These are phyloP conservation scores for Rhynchospora pubera DNA, from an alignment of 176 grass and related monocot species.

Conservation along the genomic window DNA sequence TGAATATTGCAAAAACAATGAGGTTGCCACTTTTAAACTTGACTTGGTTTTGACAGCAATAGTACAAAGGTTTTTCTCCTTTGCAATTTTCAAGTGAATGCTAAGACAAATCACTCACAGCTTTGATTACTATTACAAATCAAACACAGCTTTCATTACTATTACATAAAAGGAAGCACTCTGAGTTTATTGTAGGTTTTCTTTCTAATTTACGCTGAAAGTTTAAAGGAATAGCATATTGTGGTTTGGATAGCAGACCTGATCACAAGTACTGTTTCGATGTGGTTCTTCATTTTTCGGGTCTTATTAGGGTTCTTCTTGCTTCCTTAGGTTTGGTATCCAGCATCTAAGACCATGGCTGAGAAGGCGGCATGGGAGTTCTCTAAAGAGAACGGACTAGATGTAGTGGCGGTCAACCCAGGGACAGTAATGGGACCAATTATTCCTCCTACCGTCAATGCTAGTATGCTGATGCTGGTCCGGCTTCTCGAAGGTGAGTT, in stretches of 20 bases:
- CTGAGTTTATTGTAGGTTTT: neutral
- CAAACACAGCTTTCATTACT: neutral
- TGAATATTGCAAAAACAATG: constrained; percentile 69
- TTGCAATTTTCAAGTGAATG: neutral
- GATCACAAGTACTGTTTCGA: neutral
- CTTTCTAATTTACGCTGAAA: neutral
- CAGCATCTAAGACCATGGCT: constrained; percentile 69
- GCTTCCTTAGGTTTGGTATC: constrained; percentile 71
- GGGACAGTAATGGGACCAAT: constrained; percentile 66
- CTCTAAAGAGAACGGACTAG: constrained; percentile 65
- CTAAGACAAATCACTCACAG: neutral
- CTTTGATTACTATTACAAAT: neutral
- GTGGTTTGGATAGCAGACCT: neutral
- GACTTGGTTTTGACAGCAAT: neutral
- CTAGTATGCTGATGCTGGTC: constrained; percentile 65
- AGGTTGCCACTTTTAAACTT: constrained; percentile 27
- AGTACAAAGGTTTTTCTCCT: neutral
- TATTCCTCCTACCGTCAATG: constrained; percentile 58
- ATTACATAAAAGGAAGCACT: neutral
- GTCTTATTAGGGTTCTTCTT: neutral
- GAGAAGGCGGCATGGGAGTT: constrained; percentile 93
- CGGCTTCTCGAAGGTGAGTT: constrained; percentile 32
- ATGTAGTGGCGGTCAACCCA: constrained; percentile 74
- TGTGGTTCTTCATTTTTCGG: neutral
- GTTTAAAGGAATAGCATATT: neutral